Base-by-base conservation (phyloP, 106 monocot genomes). In the Dendrobium chrysotoxum region DNA sequence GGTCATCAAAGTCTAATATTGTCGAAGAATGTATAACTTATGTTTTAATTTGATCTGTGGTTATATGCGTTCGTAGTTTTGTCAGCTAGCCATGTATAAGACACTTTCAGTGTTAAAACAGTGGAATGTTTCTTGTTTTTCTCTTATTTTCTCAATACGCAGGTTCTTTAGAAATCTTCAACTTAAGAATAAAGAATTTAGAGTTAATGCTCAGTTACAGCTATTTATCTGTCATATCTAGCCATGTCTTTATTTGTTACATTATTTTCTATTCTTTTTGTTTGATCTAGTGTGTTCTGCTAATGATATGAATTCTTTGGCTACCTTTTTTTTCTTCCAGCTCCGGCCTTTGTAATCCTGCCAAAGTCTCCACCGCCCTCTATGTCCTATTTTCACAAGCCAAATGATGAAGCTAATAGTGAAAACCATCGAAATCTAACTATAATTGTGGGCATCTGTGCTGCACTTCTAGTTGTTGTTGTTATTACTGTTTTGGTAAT, bases 401-500 rank as follows among this genome's bases (percentile, higher is more conserved):
- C 82, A 64, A 81, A 35, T 26, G 80, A 28, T 74, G 79, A 81
- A 72, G 40, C 80, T 74, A 68, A 40, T 53, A 77, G 75, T 46
- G 65, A 42, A 41, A 85, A 54, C 31, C 85, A 79, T 85, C 78
- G 67, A 31, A 88, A 54, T 81, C 84, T 90, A 44, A 77, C 85
- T 58, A 81, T 87, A 39, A 57, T 91, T 41, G 75, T 92, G 77
- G 82, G 87, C 55, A 89, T 89, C 50, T 86, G 87, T 85, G 83
- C 83, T 76, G 86, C 90, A 42, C 39, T 86, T 75, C 61, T 92
- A 31, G 64, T 95, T 18, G 46, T 81, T 61, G 75, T 88, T 53
- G 58, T 86, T 46, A 46, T 83, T 54, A 53, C 76, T 17, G 26
- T 86, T 58, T 44, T 91, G 38, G 77, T 85, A 30, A 85, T 92